These are phyloP conservation scores for Coemansia sp. DNA, from an alignment of 192 early-diverging fungal species.

Conservation along the genomic window DNA sequence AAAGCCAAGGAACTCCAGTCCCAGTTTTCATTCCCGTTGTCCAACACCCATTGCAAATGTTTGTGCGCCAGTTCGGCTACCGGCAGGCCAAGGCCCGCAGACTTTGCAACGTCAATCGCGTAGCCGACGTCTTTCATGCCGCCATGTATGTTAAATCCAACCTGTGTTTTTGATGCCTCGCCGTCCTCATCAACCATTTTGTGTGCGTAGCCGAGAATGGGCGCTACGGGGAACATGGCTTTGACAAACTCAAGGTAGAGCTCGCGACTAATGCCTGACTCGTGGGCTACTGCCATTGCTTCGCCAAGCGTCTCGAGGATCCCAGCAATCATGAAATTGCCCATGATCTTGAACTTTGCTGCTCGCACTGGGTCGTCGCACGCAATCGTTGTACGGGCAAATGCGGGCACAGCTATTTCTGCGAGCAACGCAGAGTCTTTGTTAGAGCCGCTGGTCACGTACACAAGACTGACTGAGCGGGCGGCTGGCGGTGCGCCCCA, in stretches of 20 bases:
- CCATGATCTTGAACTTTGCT: constrained; percentile 60
- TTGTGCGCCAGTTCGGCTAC: constrained; percentile 30
- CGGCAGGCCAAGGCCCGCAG: constrained; percentile 25
- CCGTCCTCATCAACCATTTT: constrained; percentile 28
- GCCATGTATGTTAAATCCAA: constrained; percentile 31
- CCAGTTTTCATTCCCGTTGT: constrained; percentile 37
- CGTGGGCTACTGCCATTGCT: constrained; percentile 60
- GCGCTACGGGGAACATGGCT: constrained; percentile 49
- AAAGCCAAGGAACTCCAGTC: constrained; percentile 38
- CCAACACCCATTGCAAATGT: constrained; percentile 39
- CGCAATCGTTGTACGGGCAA: constrained; percentile 53
- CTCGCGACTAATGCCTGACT: constrained; percentile 50
- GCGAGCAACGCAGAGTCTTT: background rate
- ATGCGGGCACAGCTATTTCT: constrained; percentile 30
- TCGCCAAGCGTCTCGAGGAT: constrained; percentile 63
- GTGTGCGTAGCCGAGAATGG: constrained; percentile 51
- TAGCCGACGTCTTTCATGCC: constrained; percentile 46
- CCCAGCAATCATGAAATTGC: constrained; percentile 64
- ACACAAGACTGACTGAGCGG: constrained; percentile 50
- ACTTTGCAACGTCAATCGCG: constrained; percentile 38
- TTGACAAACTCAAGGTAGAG: constrained; percentile 56
- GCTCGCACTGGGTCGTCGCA: constrained; percentile 52
- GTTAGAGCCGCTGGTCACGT: constrained; percentile 49
- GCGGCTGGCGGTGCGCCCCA: constrained; percentile 59
- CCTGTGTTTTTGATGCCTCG: constrained; percentile 37